Conservation (phyloP, 1,284 basidiomycete genomes). For the Exobasidium rhododendri region DNA sequence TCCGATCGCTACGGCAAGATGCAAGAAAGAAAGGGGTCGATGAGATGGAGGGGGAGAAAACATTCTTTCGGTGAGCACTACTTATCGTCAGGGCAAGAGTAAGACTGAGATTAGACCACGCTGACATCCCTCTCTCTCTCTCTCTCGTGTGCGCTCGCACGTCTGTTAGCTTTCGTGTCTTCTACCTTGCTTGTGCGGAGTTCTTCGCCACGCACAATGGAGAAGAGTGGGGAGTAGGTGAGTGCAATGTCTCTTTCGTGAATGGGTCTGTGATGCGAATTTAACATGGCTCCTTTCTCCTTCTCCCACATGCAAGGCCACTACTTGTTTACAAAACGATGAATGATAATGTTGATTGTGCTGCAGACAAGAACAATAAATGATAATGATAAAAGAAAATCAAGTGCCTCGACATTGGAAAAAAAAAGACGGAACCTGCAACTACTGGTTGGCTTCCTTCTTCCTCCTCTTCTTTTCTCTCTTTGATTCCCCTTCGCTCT, state of each 20-base stretch:
- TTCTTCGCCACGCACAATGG: slow-evolving; percentile 68
- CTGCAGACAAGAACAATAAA: neutral
- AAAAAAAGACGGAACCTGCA: neutral
- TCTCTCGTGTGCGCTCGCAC: slow-evolving; percentile 12
- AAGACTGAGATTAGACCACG: no score
- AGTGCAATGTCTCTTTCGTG: no score
- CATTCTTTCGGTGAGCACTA: slow-evolving; percentile 59
- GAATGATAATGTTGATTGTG: neutral
- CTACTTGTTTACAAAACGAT: slow-evolving; percentile 5
- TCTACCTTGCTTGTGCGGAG: slow-evolving; percentile 73
- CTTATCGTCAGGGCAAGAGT: no score
- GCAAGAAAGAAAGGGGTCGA: slow-evolving; percentile 39
- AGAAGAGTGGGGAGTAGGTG: slow-evolving; percentile 63
- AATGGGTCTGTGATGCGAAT: no score
- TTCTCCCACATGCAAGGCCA: neutral
- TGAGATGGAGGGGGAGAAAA: slow-evolving; percentile 63
- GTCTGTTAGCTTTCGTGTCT: slow-evolving; percentile 64
- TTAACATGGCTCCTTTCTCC: neutral
- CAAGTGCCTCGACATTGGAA: neutral
- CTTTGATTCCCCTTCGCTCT: slow-evolving; percentile 13
- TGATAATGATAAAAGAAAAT: neutral
- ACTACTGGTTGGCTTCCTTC: slow-evolving; percentile 7
- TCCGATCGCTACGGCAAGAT: slow-evolving; percentile 26
- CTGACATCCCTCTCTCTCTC: no score
- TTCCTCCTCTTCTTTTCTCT: slow-evolving; percentile 13